A percentile compares a stretch with the other conserved stretches of the same genome.
Conservation (phyloP, 371 early-diverging fungal genomes). For the Lichtheimia corymbifera region DNA sequence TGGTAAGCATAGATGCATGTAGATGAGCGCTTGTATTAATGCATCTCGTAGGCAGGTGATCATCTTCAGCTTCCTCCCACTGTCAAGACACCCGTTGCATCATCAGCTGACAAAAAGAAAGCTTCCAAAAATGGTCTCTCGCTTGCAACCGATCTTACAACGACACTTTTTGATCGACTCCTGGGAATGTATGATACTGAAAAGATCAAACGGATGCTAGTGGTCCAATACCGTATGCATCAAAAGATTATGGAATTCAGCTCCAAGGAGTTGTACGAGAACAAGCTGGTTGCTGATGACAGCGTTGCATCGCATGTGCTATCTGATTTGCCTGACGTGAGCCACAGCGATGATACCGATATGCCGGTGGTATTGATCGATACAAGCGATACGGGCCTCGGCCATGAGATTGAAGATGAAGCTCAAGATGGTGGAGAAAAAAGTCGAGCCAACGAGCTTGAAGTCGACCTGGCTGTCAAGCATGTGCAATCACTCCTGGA, state of each 20-base stretch:
- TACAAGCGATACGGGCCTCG: constrained; percentile 70
- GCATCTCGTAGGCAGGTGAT: constrained; percentile 79
- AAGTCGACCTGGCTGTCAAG: constrained; percentile 65
- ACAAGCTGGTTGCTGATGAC: constrained; percentile 64
- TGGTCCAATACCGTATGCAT: constrained; percentile 91
- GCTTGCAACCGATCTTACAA: constrained; percentile 34
- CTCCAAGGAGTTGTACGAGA: constrained; percentile 63
- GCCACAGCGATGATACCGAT: constrained; percentile 56
- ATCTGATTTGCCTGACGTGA: constrained; percentile 61
- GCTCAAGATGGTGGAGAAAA: constrained; percentile 53
- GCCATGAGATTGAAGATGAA: constrained; percentile 52
- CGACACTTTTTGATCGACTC: constrained; percentile 75
- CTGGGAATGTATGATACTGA: constrained; percentile 55
- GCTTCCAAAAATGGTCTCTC: constrained; percentile 20
- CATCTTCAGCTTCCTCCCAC: constrained; percentile 93
- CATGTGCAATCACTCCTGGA: constrained; percentile 65
- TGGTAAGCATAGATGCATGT: constrained; percentile 40
- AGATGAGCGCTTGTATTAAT: background rate
- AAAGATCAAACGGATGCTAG: constrained; percentile 66
- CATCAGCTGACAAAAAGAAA: constrained; percentile 12
- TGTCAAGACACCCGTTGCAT: constrained; percentile 49
- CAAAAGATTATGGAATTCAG: constrained; percentile 80
- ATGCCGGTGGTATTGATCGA: constrained; percentile 73
- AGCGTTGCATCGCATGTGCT: constrained; percentile 71
- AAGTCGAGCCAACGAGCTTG: constrained; percentile 74